Base-by-base conservation (phyloP, 2,329 filamentous ascomycete species). In the Neospermospora avenae region DNA sequence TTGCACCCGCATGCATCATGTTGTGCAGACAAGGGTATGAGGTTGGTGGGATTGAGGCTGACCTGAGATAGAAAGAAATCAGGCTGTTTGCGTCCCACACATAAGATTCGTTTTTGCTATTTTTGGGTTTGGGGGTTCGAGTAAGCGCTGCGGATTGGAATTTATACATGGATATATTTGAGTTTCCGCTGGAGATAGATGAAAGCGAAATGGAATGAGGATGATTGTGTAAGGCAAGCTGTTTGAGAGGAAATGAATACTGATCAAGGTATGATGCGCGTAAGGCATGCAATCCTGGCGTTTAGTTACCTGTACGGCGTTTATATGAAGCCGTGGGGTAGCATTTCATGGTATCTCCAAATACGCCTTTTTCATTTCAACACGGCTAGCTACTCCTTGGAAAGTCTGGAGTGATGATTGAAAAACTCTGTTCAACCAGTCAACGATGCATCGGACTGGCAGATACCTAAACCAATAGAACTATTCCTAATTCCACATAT, bases 41-140 rank as follows among this genome's bases (percentile, higher is more conserved):
- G 48, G 35, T 51, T 35, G 28, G 48, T 37, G 48, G 28, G 48
- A 51, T 51, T 51, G 48, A 51, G 48, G 48, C 48, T 51, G 48
- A 51, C n/a, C n/a, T n/a, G 48, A 35, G 16, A 5, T 11, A 14
- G 48, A 37, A 37, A 51, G 48, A 13, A 51, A 51, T 51, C 18
- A 51, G 48, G 31, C 48, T 37, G 18, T 51, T 25, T 25, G 42
- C 42, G 24, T 31, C 28, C 6, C 28, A 31, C 11, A 31, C 28
- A 31, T 31, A 31, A 31, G 11, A 6, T 10, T 10, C 42, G 20
- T 11, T 10, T 24, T 45, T 51, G 34, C 28, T 51, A 51, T 37
- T 51, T 34, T 51, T 51, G 48, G 31, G 18, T 51, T 37, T 51
- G 18, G 31, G 18, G 28, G 48, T 51, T 51, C 34, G 48, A 31